These are phyloP conservation scores for Perilla frutescens DNA, from an alignment of 257 asterid species.

Conservation along the genomic window DNA sequence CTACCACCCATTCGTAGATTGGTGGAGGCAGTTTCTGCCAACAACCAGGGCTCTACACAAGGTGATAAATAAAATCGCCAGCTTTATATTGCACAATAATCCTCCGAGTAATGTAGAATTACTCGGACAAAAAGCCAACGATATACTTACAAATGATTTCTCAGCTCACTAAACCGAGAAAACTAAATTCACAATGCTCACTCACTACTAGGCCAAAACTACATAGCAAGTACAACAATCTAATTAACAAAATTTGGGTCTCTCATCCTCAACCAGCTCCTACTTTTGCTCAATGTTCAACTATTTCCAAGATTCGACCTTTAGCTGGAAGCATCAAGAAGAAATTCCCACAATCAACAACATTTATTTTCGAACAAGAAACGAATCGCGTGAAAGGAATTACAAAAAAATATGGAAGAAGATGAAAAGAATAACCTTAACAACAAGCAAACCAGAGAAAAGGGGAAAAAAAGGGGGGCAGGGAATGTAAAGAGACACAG, in stretches of 20 bases:
- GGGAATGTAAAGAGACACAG: constrained; percentile 37
- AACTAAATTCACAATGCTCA: constrained; percentile 39
- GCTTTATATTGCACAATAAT: constrained; percentile 52
- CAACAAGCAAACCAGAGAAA: constrained; percentile 36
- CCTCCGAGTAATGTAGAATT: constrained; percentile 67
- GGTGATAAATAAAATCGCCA: constrained; percentile 61
- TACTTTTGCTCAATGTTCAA: constrained; percentile 35
- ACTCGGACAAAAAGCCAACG: constrained; percentile 50
- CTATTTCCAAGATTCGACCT: constrained; percentile 45
- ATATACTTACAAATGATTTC: constrained; percentile 36
- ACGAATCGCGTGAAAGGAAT: constrained; percentile 38
- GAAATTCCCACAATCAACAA: constrained; percentile 38
- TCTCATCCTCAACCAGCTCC: constrained; percentile 58
- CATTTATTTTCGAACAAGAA: constrained; percentile 30
- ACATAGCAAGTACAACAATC: constrained; percentile 40
- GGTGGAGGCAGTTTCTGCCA: constrained; percentile 76
- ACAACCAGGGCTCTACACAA: constrained; percentile 58
- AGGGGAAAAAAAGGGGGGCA: constrained; percentile 32
- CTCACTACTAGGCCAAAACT: constrained; percentile 48
- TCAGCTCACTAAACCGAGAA: constrained; percentile 34
- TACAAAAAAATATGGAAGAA: neutral
- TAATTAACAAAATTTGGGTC: constrained; percentile 48
- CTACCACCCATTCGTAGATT: constrained; percentile 58
- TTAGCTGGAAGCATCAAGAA: constrained; percentile 38
- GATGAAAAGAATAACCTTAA: constrained; percentile 36